Evolutionary conservation across 2,329 filamentous ascomycete species (phyloP).

Genomic region (Hypocreales sp.): DNA sequence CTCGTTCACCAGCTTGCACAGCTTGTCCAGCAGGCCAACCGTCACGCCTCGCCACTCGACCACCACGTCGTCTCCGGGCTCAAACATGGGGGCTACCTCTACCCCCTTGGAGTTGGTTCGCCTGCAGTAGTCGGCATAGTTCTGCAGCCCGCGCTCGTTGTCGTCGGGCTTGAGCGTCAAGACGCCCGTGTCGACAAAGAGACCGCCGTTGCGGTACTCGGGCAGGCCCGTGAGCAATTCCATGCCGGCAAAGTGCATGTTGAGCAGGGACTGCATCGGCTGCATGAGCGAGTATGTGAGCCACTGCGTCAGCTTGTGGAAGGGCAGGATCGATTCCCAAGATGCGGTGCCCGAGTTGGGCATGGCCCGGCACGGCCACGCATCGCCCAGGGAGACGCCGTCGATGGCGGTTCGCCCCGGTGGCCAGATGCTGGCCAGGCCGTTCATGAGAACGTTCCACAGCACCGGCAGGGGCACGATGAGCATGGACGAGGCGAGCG

Average conservation of each 20-base stretch:
- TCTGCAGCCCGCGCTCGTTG: slow-evolving; percentile 50
- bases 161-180: slow-evolving; percentile 60
- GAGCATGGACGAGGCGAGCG: slow-evolving; percentile 74
- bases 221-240: slow-evolving; percentile 77
- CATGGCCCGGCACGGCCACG: slow-evolving; percentile 81
- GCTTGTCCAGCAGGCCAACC: slow-evolving; percentile 40
- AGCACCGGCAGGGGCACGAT: slow-evolving; percentile 77
- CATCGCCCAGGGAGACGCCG: slow-evolving; percentile 76
- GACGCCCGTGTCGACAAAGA: slow-evolving; percentile 74
- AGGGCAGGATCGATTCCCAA: slow-evolving; percentile 73
- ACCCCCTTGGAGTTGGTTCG: slow-evolving; percentile 49
- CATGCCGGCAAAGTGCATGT: slow-evolving; percentile 65
- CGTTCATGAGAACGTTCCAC: slow-evolving; percentile 83
- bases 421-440: slow-evolving; percentile 79
- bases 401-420: slow-evolving; percentile 73
- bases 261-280: slow-evolving; percentile 68
- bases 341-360: slow-evolving; percentile 37
- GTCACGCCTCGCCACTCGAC: slow-evolving; percentile 53
- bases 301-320: slow-evolving; percentile 93
- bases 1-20: slow-evolving; percentile 42
- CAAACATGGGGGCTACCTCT: slow-evolving; percentile 42
- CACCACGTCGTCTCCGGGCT: slow-evolving; percentile 42
- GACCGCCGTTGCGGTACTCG: slow-evolving; percentile 82
- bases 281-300: slow-evolving; percentile 88
- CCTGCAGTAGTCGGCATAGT: slow-evolving; percentile 49